These are phyloP conservation scores for Boletus barrowsii DNA, from an alignment of 768 basidiomycete species.

Conservation along the genomic window DNA sequence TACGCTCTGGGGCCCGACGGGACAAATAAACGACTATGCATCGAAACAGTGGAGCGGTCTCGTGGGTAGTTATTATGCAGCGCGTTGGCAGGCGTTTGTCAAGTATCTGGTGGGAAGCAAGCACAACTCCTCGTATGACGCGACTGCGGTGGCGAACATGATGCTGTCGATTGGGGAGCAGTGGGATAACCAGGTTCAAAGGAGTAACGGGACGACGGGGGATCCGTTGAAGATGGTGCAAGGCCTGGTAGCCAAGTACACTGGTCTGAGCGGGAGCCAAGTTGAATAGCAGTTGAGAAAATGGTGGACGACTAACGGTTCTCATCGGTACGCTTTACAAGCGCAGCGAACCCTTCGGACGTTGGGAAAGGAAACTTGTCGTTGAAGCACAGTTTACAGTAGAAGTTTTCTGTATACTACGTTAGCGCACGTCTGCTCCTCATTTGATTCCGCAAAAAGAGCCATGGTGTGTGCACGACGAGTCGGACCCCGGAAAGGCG, in stretches of 20 bases:
- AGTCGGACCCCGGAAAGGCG: too few relatives aligned
- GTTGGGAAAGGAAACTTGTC: too few relatives aligned
- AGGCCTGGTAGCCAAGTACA: slow-evolving; percentile 11
- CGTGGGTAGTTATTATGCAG: slow-evolving; percentile 35
- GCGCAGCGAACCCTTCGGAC: too few relatives aligned
- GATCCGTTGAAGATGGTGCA: slow-evolving; percentile 23
- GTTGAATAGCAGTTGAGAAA: too few relatives aligned
- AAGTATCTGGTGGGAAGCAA: slow-evolving; percentile 31
- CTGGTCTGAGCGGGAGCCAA: background rate
- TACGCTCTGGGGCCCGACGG: slow-evolving; percentile 42
- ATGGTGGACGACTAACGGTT: too few relatives aligned
- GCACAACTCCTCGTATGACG: slow-evolving; percentile 28
- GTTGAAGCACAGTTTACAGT: too few relatives aligned
- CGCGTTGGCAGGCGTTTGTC: slow-evolving; percentile 37
- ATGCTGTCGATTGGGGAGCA: slow-evolving; percentile 34
- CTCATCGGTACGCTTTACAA: too few relatives aligned
- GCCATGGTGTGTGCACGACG: too few relatives aligned
- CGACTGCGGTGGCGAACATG: slow-evolving; percentile 15
- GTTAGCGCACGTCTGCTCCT: too few relatives aligned
- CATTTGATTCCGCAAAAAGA: too few relatives aligned
- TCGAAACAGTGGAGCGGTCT: slow-evolving; percentile 44
- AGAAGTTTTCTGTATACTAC: too few relatives aligned
- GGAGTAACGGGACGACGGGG: slow-evolving; percentile 6
- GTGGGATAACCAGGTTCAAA: slow-evolving; percentile 29
- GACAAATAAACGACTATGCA: slow-evolving; percentile 42